These are phyloP conservation scores for Waltergamsia citrina DNA, from an alignment of 2,329 filamentous ascomycete species.

Conservation along the genomic window DNA sequence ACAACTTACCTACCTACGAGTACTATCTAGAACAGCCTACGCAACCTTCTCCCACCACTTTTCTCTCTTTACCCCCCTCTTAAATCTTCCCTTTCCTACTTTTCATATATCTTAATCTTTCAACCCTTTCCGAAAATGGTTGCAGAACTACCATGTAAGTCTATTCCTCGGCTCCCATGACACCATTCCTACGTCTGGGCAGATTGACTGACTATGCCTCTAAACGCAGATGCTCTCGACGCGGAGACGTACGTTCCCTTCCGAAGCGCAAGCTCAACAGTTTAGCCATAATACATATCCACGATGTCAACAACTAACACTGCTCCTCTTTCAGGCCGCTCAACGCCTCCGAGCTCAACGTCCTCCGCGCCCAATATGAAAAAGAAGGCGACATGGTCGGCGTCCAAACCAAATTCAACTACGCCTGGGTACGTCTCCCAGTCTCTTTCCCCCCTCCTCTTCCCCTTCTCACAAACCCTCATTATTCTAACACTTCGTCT, in stretches of 20 bases:
- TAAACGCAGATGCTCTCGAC: slow-evolving; percentile 77
- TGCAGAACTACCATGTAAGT: slow-evolving; percentile 38
- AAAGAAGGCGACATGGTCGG: slow-evolving; percentile 97
- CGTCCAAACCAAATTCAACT: slow-evolving; percentile 99
- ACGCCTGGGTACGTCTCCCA: slow-evolving; percentile 69
- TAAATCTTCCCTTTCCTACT: slow-evolving; percentile 1
- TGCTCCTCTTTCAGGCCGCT: slow-evolving; percentile 52
- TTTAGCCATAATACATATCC: too few relatives aligned
- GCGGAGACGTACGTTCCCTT: slow-evolving; percentile 68
- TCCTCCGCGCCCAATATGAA: slow-evolving; percentile 88
- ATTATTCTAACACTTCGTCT: neutral
- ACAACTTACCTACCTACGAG: neutral
- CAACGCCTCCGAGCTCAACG: slow-evolving; percentile 84
- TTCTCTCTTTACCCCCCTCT: neutral
- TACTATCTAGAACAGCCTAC: neutral
- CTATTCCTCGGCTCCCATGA: slow-evolving; percentile 8
- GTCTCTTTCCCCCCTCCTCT: slow-evolving; percentile 1
- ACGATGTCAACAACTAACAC: slow-evolving; percentile 3
- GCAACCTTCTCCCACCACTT: neutral
- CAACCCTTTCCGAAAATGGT: slow-evolving; percentile 25
- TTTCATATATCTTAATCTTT: neutral
- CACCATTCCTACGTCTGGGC: too few relatives aligned
- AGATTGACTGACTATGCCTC: too few relatives aligned
- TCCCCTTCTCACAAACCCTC: neutral
- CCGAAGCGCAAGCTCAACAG: too few relatives aligned